Conservation (phyloP, 768 basidiomycete species). For the Gloeopeniophorella convolvens region DNA sequence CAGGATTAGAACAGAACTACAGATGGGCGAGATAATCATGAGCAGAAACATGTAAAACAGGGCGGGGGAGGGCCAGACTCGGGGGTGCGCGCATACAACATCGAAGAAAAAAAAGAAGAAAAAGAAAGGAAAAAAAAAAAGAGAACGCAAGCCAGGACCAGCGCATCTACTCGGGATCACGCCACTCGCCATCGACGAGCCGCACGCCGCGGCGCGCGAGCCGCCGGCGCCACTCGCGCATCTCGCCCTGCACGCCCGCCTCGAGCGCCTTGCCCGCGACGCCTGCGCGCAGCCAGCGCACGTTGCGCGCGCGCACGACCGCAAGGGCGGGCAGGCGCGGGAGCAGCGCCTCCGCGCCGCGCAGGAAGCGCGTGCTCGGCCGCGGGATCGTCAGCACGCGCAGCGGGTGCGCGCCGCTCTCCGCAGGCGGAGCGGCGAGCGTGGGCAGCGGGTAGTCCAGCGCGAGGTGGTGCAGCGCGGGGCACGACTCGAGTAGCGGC, state of each 20-base stretch:
- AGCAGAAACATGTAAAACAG: too few relatives aligned
- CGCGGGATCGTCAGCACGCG: slow-evolving; percentile 70
- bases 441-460: slow-evolving; percentile 63
- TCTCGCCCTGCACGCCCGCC: slow-evolving; percentile 76
- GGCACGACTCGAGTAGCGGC: slow-evolving; percentile 43
- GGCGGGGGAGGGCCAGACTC: too few relatives aligned
- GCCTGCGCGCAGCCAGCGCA: slow-evolving; percentile 67
- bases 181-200: slow-evolving; percentile 72
- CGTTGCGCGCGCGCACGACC: slow-evolving; percentile 56
- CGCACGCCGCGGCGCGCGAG: slow-evolving; percentile 51
- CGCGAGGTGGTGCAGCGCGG: slow-evolving; percentile 60
- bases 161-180: slow-evolving; percentile 24
- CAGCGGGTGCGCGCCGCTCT: slow-evolving; percentile 33
- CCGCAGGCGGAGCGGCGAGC: slow-evolving; percentile 30
- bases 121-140: too few relatives aligned
- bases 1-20: too few relatives aligned
- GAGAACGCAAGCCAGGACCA: too few relatives aligned
- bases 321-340: slow-evolving; percentile 50
- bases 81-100: too few relatives aligned
- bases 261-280: slow-evolving; percentile 58
- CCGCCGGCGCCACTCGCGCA: slow-evolving; percentile 65
- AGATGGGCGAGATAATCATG: too few relatives aligned
- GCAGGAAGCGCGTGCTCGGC: slow-evolving; percentile 56
- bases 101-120: too few relatives aligned
- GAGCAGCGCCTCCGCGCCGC: slow-evolving; percentile 46